Conservation (phyloP, 805 yeast species). For the Zygosaccharomyces bisporus region DNA sequence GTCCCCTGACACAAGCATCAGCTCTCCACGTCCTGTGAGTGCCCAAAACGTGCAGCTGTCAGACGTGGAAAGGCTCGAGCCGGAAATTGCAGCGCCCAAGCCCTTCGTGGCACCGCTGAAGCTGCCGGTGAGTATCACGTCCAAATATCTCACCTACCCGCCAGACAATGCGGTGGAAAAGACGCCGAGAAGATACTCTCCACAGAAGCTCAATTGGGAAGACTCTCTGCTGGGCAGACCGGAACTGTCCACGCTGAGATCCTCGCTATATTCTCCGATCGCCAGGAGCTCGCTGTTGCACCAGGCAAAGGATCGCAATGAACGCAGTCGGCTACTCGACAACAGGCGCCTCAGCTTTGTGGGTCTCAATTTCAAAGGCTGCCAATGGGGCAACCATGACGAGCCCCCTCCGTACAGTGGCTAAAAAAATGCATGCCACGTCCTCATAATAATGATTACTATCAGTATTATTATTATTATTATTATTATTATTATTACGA, state of each 20-base stretch:
- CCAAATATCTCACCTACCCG: constrained; percentile 11
- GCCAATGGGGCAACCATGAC: constrained; percentile 32
- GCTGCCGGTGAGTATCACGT: constrained; percentile 9
- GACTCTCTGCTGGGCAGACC: constrained; percentile 13
- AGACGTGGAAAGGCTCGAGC: constrained; percentile 3
- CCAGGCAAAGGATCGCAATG: constrained; percentile 8
- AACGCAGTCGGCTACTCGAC: constrained; percentile 20
- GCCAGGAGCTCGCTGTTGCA: constrained; percentile 14
- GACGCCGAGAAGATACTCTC: constrained; percentile 7
- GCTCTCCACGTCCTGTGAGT: constrained; percentile 8
- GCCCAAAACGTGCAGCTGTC: background rate
- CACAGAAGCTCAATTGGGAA: constrained; percentile 9
- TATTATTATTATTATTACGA: constrained; percentile 7
- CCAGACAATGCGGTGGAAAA: background rate
- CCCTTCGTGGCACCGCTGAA: constrained; percentile 8
- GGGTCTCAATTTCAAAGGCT: constrained; percentile 19
- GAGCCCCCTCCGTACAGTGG: constrained; percentile 31
- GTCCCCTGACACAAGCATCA: constrained; percentile 8
- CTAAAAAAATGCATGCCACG: no score
- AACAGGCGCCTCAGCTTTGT: constrained; percentile 24
- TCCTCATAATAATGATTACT: background rate
- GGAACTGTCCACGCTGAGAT: constrained; percentile 20
- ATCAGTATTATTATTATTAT: background rate
- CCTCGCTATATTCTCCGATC: constrained; percentile 24
- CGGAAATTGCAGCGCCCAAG: background rate